Percentiles rank a stretch among this genome's conserved stretches.
These are phyloP conservation scores for Rhizoctonia solani DNA, from an alignment of 1,284 basidiomycete species.

Conservation along the genomic window DNA sequence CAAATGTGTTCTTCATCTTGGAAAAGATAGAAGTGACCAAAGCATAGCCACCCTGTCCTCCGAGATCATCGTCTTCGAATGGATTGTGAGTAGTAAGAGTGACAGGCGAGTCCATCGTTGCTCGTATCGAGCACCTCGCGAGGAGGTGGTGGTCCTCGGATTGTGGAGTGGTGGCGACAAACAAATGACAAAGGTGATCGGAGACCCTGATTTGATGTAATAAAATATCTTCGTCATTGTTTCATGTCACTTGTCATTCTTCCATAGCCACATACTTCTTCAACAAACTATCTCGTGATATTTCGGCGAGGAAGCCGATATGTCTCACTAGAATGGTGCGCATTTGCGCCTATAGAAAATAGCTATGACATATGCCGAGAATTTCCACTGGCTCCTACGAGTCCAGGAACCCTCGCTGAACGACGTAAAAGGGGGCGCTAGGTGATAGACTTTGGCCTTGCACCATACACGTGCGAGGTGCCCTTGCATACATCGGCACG, in stretches of 20 bases:
- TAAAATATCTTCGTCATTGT: neutral
- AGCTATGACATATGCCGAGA: no score
- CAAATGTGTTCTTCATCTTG: constrained; percentile 73
- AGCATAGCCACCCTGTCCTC: constrained; percentile 79
- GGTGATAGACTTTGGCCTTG: constrained; percentile 23
- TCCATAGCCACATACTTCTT: no score
- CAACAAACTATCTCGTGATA: no score
- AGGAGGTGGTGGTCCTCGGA: neutral
- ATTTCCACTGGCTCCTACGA: neutral
- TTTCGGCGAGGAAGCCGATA: no score
- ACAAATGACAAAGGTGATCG: neutral
- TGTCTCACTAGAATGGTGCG: no score
- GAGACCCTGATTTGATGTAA: neutral
- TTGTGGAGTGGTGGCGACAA: neutral
- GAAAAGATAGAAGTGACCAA: constrained; percentile 76
- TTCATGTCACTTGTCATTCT: neutral
- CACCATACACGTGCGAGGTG: constrained; percentile 3
- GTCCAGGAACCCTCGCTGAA: neutral
- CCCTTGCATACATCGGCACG: neutral
- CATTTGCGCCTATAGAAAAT: no score
- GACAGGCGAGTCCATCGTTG: constrained; percentile 14
- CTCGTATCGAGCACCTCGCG: neutral
- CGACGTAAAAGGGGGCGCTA: neutral
- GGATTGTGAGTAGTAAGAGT: constrained; percentile 55
- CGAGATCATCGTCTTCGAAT: constrained; percentile 83